Conservation (phyloP, 2,329 filamentous ascomycete species). For the Bipolaris sorokiniana region DNA sequence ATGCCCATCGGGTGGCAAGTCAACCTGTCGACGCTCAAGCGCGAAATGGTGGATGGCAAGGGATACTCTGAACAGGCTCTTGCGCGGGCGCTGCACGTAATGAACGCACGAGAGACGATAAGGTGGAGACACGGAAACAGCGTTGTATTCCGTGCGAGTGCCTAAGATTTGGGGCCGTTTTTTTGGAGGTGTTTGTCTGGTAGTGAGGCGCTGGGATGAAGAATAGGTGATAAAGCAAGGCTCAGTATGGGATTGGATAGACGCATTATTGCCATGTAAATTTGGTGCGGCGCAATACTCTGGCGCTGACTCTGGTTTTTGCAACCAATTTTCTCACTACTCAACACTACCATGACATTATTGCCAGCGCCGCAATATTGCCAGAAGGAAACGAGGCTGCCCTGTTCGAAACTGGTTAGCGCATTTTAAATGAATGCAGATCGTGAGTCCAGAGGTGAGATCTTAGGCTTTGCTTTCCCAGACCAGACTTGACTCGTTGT, state of each 20-base stretch:
- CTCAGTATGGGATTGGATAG: no score
- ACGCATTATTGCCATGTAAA: background rate
- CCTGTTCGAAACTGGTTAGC: background rate
- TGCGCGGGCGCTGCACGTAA: slow-evolving; percentile 80
- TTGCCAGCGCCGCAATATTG: background rate
- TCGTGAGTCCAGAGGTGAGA: background rate
- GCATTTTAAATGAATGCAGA: background rate
- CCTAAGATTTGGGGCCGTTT: slow-evolving; percentile 3
- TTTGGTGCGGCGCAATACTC: background rate
- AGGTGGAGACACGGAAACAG: slow-evolving; percentile 72
- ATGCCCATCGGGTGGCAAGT: slow-evolving; percentile 96
- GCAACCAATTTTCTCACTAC: background rate
- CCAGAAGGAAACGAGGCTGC: background rate
- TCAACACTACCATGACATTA: background rate
- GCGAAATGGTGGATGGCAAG: slow-evolving; percentile 91
- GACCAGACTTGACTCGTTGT: background rate
- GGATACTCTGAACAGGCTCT: slow-evolving; percentile 88
- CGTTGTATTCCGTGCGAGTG: slow-evolving; percentile 32
- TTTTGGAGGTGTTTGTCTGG: no score
- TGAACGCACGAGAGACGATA: slow-evolving; percentile 87
- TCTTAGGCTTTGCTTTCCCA: background rate
- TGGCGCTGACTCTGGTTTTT: background rate
- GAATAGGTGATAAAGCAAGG: background rate
- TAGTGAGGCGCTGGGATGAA: background rate
- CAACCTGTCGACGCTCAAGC: slow-evolving; percentile 80